Evolutionary conservation across 352 stramenopile species (phyloP).

Genomic region (Globisporangium cederbergense): DNA sequence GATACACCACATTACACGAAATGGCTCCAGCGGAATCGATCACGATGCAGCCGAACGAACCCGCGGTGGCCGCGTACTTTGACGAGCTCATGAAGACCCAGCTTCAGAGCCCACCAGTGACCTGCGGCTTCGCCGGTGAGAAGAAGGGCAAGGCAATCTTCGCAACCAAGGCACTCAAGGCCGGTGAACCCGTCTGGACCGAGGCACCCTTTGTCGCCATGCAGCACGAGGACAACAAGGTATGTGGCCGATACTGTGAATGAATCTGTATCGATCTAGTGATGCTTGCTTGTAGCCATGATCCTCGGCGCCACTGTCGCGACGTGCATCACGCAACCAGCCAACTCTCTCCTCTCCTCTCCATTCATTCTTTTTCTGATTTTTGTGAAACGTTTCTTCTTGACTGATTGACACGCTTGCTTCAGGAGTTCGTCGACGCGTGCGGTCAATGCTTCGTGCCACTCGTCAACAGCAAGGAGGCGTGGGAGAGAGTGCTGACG

Average conservation of each 20-base stretch:
- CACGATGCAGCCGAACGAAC: slow-evolving; percentile 42
- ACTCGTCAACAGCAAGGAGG: slow-evolving; percentile 57
- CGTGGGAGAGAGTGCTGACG: slow-evolving; percentile 52
- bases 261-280: neutral
- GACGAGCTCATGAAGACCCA: slow-evolving; percentile 50
- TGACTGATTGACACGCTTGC: neutral
- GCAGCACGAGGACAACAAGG: slow-evolving; percentile 76
- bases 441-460: slow-evolving; percentile 81
- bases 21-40: slow-evolving; percentile 9
- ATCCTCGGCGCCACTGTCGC: neutral
- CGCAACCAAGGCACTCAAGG: slow-evolving; percentile 43
- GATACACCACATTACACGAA: neutral
- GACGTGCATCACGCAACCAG: neutral
- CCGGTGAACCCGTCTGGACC: slow-evolving; percentile 62
- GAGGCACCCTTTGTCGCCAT: slow-evolving; percentile 64
- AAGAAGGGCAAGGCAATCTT: slow-evolving; percentile 76
- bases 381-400: slow-evolving; percentile 11
- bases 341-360: neutral
- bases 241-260: slow-evolving; percentile 10
- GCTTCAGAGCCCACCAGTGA: slow-evolving; percentile 48
- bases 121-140: slow-evolving; percentile 43
- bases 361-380: slow-evolving; percentile 12
- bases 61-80: slow-evolving; percentile 58
- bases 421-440: slow-evolving; percentile 60
- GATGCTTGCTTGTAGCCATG: slow-evolving; percentile 1